Conservation (phyloP, 1,284 basidiomycete species). For the Termitomyces sp. region DNA sequence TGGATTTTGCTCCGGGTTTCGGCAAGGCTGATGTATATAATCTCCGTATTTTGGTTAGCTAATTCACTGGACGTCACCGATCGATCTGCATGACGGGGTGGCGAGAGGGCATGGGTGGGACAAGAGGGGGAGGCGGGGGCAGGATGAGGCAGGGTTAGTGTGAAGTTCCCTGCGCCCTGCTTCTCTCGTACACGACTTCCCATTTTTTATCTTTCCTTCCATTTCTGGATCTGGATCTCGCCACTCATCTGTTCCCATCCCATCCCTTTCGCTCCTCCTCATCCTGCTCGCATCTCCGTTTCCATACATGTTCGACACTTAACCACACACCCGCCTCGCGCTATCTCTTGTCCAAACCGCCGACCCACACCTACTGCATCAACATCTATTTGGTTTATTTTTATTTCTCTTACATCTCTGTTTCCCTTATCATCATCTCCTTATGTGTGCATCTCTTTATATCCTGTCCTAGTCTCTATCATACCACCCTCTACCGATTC, state of each 20-base stretch:
- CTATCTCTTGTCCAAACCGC: not conserved
- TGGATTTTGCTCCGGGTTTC: not conserved
- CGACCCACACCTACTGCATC: not conserved
- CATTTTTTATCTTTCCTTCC: not conserved
- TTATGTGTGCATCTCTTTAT: not conserved
- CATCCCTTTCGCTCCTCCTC: not conserved
- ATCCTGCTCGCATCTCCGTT: not conserved
- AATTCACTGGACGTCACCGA: constrained; percentile 6
- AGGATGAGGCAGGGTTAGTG: not conserved
- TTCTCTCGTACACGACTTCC: not conserved
- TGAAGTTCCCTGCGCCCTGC: not conserved
- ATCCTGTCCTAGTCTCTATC: not conserved
- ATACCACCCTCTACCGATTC: not conserved
- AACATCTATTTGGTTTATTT: not conserved
- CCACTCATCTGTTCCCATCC: not conserved
- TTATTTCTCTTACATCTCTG: not conserved
- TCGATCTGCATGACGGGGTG: constrained; percentile 9
- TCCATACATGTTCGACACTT: not conserved
- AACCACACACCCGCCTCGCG: not conserved
- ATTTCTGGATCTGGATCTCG: not conserved
- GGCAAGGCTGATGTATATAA: not conserved
- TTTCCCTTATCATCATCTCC: not conserved
- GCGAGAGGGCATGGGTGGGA: not conserved
- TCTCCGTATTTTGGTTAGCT: not conserved
- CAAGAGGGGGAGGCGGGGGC: not conserved